phyloP scores from a whole-genome alignment of 768 basidiomycete genomes.

The Phylloporus sp. region DNA sequence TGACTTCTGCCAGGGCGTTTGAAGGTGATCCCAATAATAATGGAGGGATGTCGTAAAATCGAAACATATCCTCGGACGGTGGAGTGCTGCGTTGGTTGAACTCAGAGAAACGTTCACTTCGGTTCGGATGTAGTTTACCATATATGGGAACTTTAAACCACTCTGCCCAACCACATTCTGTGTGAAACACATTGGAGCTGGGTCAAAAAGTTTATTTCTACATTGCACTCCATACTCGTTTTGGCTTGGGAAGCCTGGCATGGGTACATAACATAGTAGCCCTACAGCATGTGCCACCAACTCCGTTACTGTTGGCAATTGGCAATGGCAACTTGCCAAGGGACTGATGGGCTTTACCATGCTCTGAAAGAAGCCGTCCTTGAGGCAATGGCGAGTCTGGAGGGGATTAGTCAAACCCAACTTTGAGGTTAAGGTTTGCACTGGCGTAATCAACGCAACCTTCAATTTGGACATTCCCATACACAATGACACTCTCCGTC shows the following conservation, averaged over 20 bases:
- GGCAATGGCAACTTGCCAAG: slow-evolving; percentile 5
- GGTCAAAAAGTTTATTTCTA: too few species aligned
- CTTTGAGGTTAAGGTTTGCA: slow-evolving; percentile 22
- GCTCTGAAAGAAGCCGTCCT: neutral
- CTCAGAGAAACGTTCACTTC: too few species aligned
- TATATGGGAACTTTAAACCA: too few species aligned
- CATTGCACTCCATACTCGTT: neutral
- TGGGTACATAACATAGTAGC: neutral
- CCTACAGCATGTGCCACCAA: slow-evolving; percentile 3
- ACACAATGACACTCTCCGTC: slow-evolving; percentile 42
- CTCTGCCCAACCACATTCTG: too few species aligned
- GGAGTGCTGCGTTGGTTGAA: too few species aligned
- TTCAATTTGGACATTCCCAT: too few species aligned
- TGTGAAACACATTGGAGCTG: too few species aligned
- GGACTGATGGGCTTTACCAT: neutral
- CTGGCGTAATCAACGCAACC: neutral
- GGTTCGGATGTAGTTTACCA: too few species aligned
- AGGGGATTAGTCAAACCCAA: slow-evolving; percentile 11
- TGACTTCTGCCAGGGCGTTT: too few species aligned
- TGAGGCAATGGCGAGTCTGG: neutral
- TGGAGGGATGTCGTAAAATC: neutral
- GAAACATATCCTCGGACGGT: neutral
- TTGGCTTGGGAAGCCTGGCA: too few species aligned
- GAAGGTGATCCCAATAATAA: too few species aligned
- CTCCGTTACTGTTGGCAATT: slow-evolving; percentile 19